Evolutionary conservation across 2,329 filamentous ascomycete species (phyloP).

Genomic region (Ophiostoma ulmi): DNA sequence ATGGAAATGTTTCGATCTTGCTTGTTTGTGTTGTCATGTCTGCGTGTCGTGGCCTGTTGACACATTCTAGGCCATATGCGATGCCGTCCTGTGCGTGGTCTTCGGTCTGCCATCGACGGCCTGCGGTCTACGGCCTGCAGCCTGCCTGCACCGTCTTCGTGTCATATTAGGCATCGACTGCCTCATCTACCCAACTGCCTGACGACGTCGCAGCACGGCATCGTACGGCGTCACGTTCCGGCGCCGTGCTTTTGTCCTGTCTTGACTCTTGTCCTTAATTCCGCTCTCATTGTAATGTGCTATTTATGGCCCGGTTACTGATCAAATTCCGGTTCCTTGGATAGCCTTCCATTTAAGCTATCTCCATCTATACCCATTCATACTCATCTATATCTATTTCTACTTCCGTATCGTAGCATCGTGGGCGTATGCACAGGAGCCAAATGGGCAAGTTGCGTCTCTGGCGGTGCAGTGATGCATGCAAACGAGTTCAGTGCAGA

Average conservation of each 20-base stretch:
- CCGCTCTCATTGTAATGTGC: background rate
- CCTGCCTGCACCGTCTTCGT: background rate
- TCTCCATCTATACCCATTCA: background rate
- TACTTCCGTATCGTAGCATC: background rate
- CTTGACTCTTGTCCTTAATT: background rate
- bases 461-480: background rate
- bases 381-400: background rate
- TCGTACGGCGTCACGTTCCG: slow-evolving; percentile 1
- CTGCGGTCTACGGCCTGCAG: background rate
- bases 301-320: background rate
- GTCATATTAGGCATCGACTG: background rate
- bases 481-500: background rate
- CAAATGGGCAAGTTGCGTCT: background rate
- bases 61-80: too few relatives aligned
- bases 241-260: background rate
- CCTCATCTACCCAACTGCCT: background rate
- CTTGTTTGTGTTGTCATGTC: background rate
- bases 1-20: background rate
- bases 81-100: background rate
- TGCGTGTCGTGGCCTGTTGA: background rate
- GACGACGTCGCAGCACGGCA: background rate
- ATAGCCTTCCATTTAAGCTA: background rate
- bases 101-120: background rate
- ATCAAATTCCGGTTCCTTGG: background rate
- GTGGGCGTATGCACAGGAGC: background rate